Conservation (phyloP, 2,329 filamentous ascomycete species). For the Penicillium brasilianum region DNA sequence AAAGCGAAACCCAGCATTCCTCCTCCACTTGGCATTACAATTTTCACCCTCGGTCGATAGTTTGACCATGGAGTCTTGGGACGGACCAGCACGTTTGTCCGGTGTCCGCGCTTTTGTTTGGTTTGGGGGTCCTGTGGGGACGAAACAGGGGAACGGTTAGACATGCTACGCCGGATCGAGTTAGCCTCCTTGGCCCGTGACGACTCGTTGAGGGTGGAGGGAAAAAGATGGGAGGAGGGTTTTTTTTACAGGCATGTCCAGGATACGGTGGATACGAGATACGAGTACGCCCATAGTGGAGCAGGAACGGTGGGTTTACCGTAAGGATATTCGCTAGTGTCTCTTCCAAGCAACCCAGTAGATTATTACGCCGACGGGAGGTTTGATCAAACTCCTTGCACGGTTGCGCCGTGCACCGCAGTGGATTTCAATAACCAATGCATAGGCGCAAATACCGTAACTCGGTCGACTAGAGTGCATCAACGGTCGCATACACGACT, state of each 20-base stretch:
- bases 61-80: background rate
- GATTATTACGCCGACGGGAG: no score
- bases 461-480: background rate
- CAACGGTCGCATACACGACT: background rate
- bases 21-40: background rate
- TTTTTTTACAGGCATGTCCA: no score
- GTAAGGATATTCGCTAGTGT: background rate
- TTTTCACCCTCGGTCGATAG: background rate
- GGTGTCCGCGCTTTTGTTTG: no score
- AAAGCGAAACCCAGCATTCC: background rate
- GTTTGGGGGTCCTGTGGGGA: background rate
- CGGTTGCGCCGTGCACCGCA: background rate
- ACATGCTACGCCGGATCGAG: background rate
- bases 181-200: background rate
- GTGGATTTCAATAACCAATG: background rate
- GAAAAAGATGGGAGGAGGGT: background rate
- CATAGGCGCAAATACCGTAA: background rate
- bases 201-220: background rate
- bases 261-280: background rate
- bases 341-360: background rate
- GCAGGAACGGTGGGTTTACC: background rate
- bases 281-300: slow-evolving; percentile 3
- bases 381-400: background rate
- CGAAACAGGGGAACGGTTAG: background rate
- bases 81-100: no score